Percentiles rank a stretch among this genome's conserved stretches.
Evolutionary conservation across 768 basidiomycete species (phyloP).

Genomic region (Lentinula lateritia): DNA sequence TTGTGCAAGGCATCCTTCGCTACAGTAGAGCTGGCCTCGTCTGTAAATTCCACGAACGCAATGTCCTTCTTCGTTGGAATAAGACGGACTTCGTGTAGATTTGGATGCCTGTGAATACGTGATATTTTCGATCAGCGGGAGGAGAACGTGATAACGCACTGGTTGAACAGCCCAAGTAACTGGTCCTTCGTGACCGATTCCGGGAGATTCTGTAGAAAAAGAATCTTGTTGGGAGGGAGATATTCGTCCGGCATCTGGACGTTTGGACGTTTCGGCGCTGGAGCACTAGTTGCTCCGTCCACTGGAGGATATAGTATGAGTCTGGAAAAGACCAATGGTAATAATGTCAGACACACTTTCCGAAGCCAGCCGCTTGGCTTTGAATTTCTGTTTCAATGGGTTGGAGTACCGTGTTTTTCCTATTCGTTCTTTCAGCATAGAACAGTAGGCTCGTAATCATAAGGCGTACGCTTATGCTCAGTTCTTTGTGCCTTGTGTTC

Average conservation of each 20-base stretch:
- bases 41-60: constrained; percentile 95
- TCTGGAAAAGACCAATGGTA: constrained; percentile 8
- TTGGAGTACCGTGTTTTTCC: constrained; percentile 83
- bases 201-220: constrained; percentile 96
- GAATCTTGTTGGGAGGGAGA: constrained; percentile 97
- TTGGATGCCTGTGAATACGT: constrained; percentile 69
- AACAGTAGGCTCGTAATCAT: neutral
- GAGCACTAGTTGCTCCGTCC: constrained; percentile 61
- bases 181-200: constrained; percentile 91
- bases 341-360: constrained; percentile 49
- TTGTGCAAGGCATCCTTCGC: constrained; percentile 98
- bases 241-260: constrained; percentile 99
- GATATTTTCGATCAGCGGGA: constrained; percentile 5
- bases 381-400: constrained; percentile 83
- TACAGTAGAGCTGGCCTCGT: constrained; percentile 85
- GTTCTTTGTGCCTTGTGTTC: constrained; percentile 67
- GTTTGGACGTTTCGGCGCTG: constrained; percentile 71
- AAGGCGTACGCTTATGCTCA: constrained; percentile 76
- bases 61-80: constrained; percentile 97
- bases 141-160: constrained; percentile 44
- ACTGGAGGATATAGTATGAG: constrained; percentile 40
- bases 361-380: constrained; percentile 73
- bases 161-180: constrained; percentile 85
- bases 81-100: constrained; percentile 94
- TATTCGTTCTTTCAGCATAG: constrained; percentile 22